Evolutionary conservation across 1,284 basidiomycete species (phyloP), one percentile per base, ranked within the genome.

Genomic region (Xerocomus amazonicus): DNA sequence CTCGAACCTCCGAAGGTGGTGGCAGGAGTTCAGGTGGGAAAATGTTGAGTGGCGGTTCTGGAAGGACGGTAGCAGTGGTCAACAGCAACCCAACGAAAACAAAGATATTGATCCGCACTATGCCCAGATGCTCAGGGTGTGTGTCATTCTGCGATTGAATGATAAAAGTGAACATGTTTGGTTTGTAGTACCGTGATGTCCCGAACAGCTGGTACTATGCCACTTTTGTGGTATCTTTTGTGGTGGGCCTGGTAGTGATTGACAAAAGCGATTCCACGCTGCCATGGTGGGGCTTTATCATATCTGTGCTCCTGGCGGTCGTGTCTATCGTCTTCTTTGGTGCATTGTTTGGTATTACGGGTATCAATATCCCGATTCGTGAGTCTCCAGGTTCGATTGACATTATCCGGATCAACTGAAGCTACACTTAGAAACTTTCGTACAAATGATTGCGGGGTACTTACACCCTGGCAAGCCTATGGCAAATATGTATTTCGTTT

Each of bases 371-470:
- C 23, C 68, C 74, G 35, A 75, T 78, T 52, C 78, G 79, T 59
- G 70, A 74, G 46, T 53, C 5, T 28, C 9, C 0, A 9, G 3
- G 34, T 34, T 9, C 8, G 2, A 19, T 13, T 7, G 27, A 17
- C 2, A 9, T 29, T 6, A n/a, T 2, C 13, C 6, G 1, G 17
- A 8, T 8, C 12, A 16, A 6, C 40, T 55, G 10, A 61, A 4
- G 3, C 38, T 29, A 2, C 19, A 13, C 0, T 33, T 19, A 65
- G 58, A 56, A 47, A 55, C 51, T 0, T 48, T 78, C 70, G 73
- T 79, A 4, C 78, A 82, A 61, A 78, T 84, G 69, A 70, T 84
- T 26, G 80, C 78, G 6, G 79, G 79, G 6, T 84, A 80, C 62
- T 66, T 84, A 23, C 77, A 81, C 59, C 80, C 79, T 0, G 78